phyloP scores from a whole-genome alignment of 176 grass and related monocot species.

The Oryza punctata region DNA sequence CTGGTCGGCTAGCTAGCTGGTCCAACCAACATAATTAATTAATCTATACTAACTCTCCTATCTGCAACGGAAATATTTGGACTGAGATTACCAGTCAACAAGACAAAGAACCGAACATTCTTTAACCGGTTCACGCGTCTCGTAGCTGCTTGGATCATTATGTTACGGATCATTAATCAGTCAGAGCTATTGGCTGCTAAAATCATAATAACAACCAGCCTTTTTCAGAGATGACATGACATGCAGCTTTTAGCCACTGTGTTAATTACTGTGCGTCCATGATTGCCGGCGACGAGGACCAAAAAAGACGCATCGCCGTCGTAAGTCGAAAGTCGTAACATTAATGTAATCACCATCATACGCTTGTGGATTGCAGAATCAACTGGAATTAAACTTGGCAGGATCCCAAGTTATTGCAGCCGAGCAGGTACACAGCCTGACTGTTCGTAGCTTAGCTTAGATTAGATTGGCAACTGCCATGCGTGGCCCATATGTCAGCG shows the following conservation, averaged over 20 bases:
- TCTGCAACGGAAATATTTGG: not conserved
- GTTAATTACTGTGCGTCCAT: not conserved
- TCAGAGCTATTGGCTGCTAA: not conserved
- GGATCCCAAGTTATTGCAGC: conserved; percentile 28
- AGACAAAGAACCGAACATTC: not conserved
- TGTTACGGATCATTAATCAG: not conserved
- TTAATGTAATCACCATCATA: no score
- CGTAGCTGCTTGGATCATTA: not conserved
- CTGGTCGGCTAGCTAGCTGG: not conserved
- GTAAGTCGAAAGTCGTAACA: no score
- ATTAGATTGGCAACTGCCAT: no score
- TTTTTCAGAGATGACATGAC: not conserved
- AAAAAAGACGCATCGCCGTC: not conserved
- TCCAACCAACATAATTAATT: no score
- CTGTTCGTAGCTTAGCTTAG: no score
- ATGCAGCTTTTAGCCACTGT: not conserved
- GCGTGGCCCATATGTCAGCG: no score
- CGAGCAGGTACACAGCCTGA: no score
- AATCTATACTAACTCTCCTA: no score
- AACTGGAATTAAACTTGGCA: not conserved
- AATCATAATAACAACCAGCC: not conserved
- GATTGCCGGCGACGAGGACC: not conserved
- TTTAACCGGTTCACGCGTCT: not conserved
- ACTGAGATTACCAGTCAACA: not conserved
- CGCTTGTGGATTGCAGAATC: no score